These are phyloP conservation scores for Plectosphaerella cucumerina DNA, from an alignment of 2,329 filamentous ascomycete species.

Conservation along the genomic window DNA sequence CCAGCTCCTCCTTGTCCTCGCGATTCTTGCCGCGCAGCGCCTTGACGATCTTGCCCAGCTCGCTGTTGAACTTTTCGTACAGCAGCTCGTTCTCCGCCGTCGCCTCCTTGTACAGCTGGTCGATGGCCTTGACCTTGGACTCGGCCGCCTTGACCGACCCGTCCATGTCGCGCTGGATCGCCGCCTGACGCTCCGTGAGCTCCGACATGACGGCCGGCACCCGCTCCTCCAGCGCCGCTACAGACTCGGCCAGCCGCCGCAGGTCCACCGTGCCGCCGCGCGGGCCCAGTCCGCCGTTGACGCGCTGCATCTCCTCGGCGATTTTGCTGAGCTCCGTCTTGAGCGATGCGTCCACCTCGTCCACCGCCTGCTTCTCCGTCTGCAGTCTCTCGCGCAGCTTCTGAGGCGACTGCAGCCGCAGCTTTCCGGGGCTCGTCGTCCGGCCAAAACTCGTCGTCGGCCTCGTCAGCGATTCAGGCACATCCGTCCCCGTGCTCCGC, in stretches of 20 bases:
- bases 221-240: slow-evolving; percentile 64
- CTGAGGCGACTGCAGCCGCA: slow-evolving; percentile 67
- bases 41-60: slow-evolving; percentile 77
- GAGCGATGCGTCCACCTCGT: slow-evolving; percentile 64
- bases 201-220: slow-evolving; percentile 58
- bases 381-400: slow-evolving; percentile 82
- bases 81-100: slow-evolving; percentile 89
- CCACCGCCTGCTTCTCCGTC: slow-evolving; percentile 71
- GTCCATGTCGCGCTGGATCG: slow-evolving; percentile 68
- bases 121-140: slow-evolving; percentile 73
- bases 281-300: slow-evolving; percentile 35
- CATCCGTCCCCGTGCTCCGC: slow-evolving; percentile 16
- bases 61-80: slow-evolving; percentile 89
- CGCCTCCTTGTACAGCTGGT: slow-evolving; percentile 83
- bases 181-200: slow-evolving; percentile 55
- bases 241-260: slow-evolving; percentile 47
- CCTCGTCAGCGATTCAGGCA: slow-evolving; percentile 18
- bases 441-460: slow-evolving; percentile 30
- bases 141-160: slow-evolving; percentile 70
- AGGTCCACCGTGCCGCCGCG: slow-evolving; percentile 35
- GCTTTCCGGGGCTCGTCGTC: slow-evolving; percentile 43
- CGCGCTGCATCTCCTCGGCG: slow-evolving; percentile 68
- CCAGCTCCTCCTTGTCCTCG: slow-evolving; percentile 75
- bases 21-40: slow-evolving; percentile 68
- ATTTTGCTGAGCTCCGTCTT: slow-evolving; percentile 77